These are phyloP conservation scores for Pelargonium citronellum DNA, from an alignment of 441 rosid species.

Conservation along the genomic window DNA sequence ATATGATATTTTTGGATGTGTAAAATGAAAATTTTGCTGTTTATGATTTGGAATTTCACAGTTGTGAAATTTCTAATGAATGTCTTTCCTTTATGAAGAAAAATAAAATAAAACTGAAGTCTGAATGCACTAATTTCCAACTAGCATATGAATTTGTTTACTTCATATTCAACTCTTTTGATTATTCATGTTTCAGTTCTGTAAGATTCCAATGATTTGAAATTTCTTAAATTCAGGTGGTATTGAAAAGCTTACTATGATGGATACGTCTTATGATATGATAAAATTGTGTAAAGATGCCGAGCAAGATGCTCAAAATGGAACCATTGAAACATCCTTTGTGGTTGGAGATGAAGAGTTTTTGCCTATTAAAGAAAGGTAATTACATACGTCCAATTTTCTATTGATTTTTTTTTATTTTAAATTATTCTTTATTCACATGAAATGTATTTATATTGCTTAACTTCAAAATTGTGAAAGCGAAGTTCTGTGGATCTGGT, in stretches of 20 bases:
- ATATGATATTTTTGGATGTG: not conserved
- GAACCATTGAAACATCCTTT: slow-evolving; percentile 51
- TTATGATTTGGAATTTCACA: not conserved
- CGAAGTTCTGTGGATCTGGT: slow-evolving; percentile 87
- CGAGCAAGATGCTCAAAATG: slow-evolving; percentile 28
- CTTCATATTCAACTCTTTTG: not conserved
- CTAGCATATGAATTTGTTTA: not conserved
- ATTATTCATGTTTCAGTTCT: not conserved
- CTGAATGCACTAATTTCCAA: not conserved
- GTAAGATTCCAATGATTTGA: not conserved
- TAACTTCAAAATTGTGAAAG: slow-evolving; percentile 25
- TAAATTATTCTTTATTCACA: not conserved
- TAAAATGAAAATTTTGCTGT: not conserved
- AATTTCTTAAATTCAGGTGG: slow-evolving; percentile 45
- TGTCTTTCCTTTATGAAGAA: not conserved
- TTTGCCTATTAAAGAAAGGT: slow-evolving; percentile 85
- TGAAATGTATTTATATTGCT: slow-evolving; percentile 13
- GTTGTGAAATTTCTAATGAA: not conserved
- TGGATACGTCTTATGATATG: slow-evolving; percentile 90
- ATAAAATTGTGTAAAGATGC: slow-evolving; percentile 58
- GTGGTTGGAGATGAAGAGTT: slow-evolving; percentile 92
- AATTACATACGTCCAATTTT: slow-evolving; percentile 1
- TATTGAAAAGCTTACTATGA: slow-evolving; percentile 81
- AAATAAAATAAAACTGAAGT: not conserved
- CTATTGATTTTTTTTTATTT: not conserved